Evolutionary conservation across 257 asterid species (phyloP).

Genomic region (Capsicum rhomboideum): DNA sequence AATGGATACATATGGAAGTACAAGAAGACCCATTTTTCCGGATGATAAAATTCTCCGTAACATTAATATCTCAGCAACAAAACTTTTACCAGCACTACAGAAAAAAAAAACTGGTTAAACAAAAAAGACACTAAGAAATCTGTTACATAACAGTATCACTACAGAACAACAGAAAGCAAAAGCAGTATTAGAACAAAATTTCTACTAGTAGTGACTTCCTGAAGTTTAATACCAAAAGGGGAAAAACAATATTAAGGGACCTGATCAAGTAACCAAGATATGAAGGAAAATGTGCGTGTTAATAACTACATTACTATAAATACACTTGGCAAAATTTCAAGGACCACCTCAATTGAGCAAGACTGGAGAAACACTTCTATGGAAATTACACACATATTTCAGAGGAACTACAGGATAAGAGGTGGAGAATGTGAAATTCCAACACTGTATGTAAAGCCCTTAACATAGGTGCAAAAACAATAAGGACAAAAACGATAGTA

Average conservation of each 20-base stretch:
- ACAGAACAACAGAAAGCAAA: neutral
- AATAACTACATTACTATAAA: neutral
- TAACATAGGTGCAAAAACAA: neutral
- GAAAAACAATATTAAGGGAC: neutral
- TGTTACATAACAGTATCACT: neutral
- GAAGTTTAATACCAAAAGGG: neutral
- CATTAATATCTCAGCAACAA: constrained; percentile 96
- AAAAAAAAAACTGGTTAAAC: constrained; percentile 1
- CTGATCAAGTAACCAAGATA: neutral
- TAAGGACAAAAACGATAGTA: neutral
- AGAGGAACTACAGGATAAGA: neutral
- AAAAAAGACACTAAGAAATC: neutral
- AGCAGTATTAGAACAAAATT: neutral
- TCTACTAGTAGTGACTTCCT: neutral
- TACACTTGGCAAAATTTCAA: neutral
- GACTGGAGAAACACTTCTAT: neutral
- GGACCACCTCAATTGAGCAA: neutral
- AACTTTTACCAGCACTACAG: constrained; percentile 93
- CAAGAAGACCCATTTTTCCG: constrained; percentile 92
- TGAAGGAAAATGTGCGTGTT: neutral
- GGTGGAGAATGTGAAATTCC: neutral
- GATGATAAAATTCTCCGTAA: constrained; percentile 71
- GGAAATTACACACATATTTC: neutral
- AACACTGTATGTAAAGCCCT: neutral
- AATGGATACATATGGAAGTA: constrained; percentile 91